A percentile compares a stretch with the other conserved stretches of the same genome.
These are phyloP conservation scores for Cryptosporidium bovis DNA, from an alignment of 169 alveolate genomes.

Conservation along the genomic window DNA sequence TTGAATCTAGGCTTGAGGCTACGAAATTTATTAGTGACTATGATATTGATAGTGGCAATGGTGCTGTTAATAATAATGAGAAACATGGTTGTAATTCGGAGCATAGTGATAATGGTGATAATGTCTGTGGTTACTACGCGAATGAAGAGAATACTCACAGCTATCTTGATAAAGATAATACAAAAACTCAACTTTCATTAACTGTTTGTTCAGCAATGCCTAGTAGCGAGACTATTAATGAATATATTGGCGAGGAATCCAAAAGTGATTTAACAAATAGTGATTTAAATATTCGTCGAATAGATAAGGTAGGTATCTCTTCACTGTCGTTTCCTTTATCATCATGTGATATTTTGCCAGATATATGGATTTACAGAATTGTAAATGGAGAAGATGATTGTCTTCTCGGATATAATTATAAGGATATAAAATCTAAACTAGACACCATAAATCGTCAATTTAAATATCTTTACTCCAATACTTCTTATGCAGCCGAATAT, in stretches of 20 bases:
- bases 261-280: background rate
- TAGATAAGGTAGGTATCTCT: background rate
- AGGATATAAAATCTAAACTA: constrained; percentile 18
- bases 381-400: constrained; percentile 18
- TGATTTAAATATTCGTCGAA: background rate
- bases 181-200: constrained; percentile 24
- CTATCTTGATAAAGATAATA: background rate
- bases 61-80: background rate
- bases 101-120: background rate
- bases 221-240: constrained; percentile 45
- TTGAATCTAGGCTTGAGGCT: background rate
- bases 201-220: constrained; percentile 31
- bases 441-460: constrained; percentile 59
- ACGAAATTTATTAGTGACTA: too few relatives aligned
- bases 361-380: constrained; percentile 69
- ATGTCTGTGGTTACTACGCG: too few relatives aligned
- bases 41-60: too few relatives aligned
- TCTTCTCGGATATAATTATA: constrained; percentile 2
- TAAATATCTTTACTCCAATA: constrained; percentile 35
- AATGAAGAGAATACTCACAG: too few relatives aligned
- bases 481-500: constrained; percentile 51
- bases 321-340: background rate
- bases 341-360: constrained; percentile 69
- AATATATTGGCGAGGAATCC: background rate
- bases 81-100: background rate